Evolutionary conservation across 1,284 basidiomycete genomes (phyloP), one percentile per base, ranked within the genome.

Genomic region (Ceratobasidium sp.): DNA sequence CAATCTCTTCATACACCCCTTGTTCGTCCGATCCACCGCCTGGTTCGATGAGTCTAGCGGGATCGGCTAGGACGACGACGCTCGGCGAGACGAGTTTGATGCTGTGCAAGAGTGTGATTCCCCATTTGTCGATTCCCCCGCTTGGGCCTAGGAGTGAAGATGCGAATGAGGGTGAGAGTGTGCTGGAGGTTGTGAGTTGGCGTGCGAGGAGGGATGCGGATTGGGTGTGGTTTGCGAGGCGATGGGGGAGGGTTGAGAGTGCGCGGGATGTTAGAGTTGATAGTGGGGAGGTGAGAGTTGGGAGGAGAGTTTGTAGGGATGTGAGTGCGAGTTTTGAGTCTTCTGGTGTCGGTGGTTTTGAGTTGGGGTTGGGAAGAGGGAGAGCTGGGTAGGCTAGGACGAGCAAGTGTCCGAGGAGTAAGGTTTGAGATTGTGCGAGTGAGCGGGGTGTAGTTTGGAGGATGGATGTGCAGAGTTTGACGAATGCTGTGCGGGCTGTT

Each of bases 91-190:
- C 87, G 78, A 97, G 90, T 81, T 94, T 91, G 40, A 97, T 85
- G 17, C 92, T 93, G 2, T 91, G 89, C 40, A 97, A 87, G 1
- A 97, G 83, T 57, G 90, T 89, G 91, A 93, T 95, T 0, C 94
- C 94, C 96, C 96, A 97, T 83, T 92, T 92, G 81, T 97, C 94
- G 23, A 97, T 91, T 0, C 93, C 91, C 4, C 96, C 96, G 0
- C 86, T 88, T 0, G 95, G 93, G 2, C 96, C 95, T 0, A 97
- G 88, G 5, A 97, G 87, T 73, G 89, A 88, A 2, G 89, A 89
- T 6, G 96, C 87, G 44, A 50, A 93, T 86, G n/a, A 87, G 5
- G 82, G 10, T 84, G 15, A 81, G 78, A 48, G 81, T 82, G 78
- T 52, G 88, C 81, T 42, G 79, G 64, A 23, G 77, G 42, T 52